A percentile compares a stretch with the other conserved stretches of the same genome.
Conservation (phyloP, 169 alveolate genomes). For the Hepatocystis sp. region DNA sequence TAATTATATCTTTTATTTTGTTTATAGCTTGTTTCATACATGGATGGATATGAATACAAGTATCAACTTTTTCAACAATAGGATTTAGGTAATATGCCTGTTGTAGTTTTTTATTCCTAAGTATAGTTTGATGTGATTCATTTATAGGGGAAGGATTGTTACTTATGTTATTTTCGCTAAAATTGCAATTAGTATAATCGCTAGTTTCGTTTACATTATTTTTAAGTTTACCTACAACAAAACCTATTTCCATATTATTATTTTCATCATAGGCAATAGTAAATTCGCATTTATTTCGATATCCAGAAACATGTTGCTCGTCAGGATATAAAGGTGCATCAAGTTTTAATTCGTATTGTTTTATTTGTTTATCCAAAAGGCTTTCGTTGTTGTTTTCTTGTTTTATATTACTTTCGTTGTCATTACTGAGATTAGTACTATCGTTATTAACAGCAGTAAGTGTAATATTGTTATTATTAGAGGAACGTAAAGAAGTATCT, state of each 20-base stretch:
- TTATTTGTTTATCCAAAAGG: conserved; percentile 24
- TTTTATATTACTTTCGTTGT: not conserved
- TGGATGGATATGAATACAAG: conserved; percentile 67
- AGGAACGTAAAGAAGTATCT: not conserved
- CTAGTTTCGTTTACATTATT: conserved; percentile 20
- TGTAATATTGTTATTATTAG: not conserved
- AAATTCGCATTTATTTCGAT: conserved; percentile 75
- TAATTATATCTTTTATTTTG: conserved; percentile 55
- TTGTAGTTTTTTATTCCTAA: conserved; percentile 58
- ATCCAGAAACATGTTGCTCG: conserved; percentile 16
- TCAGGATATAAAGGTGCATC: conserved; percentile 59
- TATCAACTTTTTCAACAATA: conserved; percentile 52
- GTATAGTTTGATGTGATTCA: conserved; percentile 52
- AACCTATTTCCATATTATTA: conserved; percentile 74
- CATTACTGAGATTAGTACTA: not conserved
- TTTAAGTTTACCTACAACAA: conserved; percentile 61
- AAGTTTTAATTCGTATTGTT: conserved; percentile 32
- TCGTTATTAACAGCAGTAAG: not conserved
- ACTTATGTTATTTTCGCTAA: conserved; percentile 75
- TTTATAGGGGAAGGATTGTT: conserved; percentile 61
- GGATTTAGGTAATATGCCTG: conserved; percentile 61
- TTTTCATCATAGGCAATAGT: conserved; percentile 71
- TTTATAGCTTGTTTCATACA: conserved; percentile 69
- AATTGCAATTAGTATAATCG: conserved; percentile 62
- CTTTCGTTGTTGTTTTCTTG: not conserved